Conservation (phyloP, 495 filamentous ascomycete species). For the Penicillium diatomitis region DNA sequence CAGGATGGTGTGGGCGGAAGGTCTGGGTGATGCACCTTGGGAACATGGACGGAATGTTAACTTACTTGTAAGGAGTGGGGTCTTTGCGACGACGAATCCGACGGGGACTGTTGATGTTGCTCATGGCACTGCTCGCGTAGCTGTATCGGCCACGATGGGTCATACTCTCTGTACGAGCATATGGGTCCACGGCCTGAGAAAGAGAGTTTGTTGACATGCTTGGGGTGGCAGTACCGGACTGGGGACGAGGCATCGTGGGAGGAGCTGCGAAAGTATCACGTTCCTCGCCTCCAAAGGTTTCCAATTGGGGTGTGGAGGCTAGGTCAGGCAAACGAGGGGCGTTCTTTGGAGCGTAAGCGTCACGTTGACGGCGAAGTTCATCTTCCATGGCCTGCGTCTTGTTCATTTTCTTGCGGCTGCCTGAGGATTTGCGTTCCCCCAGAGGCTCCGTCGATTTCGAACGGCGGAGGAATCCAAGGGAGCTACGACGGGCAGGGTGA, state of each 20-base stretch:
- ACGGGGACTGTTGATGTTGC: slow-evolving; percentile 88
- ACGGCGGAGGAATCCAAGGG: slow-evolving; percentile 63
- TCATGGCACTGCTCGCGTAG: slow-evolving; percentile 87
- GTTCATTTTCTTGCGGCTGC: slow-evolving; percentile 56
- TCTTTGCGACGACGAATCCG: slow-evolving; percentile 91
- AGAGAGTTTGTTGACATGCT: slow-evolving; percentile 14
- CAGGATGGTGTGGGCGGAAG: neutral
- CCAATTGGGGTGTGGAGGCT: slow-evolving; percentile 52
- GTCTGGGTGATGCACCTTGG: neutral
- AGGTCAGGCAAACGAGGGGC: slow-evolving; percentile 78
- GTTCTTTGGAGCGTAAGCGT: slow-evolving; percentile 56
- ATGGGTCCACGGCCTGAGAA: slow-evolving; percentile 57
- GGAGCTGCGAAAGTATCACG: slow-evolving; percentile 26
- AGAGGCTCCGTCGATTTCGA: slow-evolving; percentile 65
- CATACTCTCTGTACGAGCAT: slow-evolving; percentile 85
- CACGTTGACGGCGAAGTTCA: slow-evolving; percentile 57
- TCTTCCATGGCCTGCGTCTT: slow-evolving; percentile 51
- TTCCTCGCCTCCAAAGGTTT: slow-evolving; percentile 64
- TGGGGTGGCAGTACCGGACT: slow-evolving; percentile 10
- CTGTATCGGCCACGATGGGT: slow-evolving; percentile 94
- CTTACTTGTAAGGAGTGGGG: slow-evolving; percentile 97
- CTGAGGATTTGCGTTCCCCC: slow-evolving; percentile 37
- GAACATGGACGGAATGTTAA: neutral
- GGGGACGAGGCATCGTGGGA: slow-evolving; percentile 10
- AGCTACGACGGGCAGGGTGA: slow-evolving; percentile 28